Conservation (phyloP, 1,284 basidiomycete species). For the Marasmius oreades region DNA sequence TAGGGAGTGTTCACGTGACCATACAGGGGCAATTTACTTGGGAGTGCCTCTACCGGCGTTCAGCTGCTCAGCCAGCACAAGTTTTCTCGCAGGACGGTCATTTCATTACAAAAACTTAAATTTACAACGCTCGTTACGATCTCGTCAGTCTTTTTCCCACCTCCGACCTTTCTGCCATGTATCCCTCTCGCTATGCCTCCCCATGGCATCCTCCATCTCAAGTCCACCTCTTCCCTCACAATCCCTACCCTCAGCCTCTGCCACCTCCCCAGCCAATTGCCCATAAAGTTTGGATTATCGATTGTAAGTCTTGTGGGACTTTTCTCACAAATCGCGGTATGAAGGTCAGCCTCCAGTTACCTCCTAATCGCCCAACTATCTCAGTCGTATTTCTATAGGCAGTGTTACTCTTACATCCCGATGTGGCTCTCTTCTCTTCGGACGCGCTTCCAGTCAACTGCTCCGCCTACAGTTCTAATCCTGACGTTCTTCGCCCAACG, state of each 20-base stretch:
- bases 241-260: conserved; percentile 35
- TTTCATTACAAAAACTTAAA: conserved; percentile 4
- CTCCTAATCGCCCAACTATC: conserved; percentile 6
- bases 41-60: no score
- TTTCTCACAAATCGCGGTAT: conserved; percentile 84
- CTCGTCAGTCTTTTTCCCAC: not conserved
- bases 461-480: conserved; percentile 50
- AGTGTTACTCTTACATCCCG: conserved; percentile 77
- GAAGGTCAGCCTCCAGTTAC: conserved; percentile 51
- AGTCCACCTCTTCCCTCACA: conserved; percentile 31
- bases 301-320: conserved; percentile 69
- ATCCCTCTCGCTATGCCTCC: conserved; percentile 16
- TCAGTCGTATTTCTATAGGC: conserved; percentile 45
- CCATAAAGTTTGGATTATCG: conserved; percentile 78
- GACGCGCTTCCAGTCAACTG: conserved; percentile 81
- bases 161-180: conserved; percentile 1
- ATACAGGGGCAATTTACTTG: not conserved
- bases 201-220: conserved; percentile 10
- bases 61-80: not conserved
- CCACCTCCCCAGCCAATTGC: conserved; percentile 38
- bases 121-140: conserved; percentile 31
- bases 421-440: conserved; percentile 80
- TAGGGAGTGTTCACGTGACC: conserved; percentile 15
- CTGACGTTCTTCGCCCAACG: conserved; percentile 36
- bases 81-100: not conserved